Base-by-base conservation (phyloP, 140 eudicot species). In the Oenanthe javanica region DNA sequence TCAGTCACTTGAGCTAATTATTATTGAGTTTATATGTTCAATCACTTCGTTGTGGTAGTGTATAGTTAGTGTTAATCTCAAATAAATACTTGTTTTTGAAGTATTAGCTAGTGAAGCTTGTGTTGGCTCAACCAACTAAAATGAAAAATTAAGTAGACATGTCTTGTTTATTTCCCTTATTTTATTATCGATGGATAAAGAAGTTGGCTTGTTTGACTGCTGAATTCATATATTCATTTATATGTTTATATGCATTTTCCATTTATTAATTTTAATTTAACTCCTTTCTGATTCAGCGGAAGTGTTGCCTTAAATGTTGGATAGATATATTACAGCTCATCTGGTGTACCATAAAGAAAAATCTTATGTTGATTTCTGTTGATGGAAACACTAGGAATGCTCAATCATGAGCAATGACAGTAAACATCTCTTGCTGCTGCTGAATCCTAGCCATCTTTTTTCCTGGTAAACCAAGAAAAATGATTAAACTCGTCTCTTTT, bases 271-370 rank as follows among this genome's bases (percentile, higher is more conserved):
- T 40, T 16, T 16, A 31, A 69, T 38, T 72, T 72, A 8, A 18
- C 25, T 43, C 31, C 21, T 45, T 48, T n/a, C 61, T 1, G 61
- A 14, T 74, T 74, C 38, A 74, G 11, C 59, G 9, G 78, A 74
- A 74, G 59, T 74, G 50, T 74, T 74, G 42, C 61, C 9, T 74
- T 75, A 31, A 75, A 48, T 48, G 25, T 75, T 48, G 46, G 79
- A 23, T 75, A 14, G 21, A 75, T 14, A 9, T 73, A 73, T 73
- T 0, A 10, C 38, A 73, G 55, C 19, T 73, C 57, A 48, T 47
- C 78, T n/a, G 42, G 78, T 72, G 15, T 21, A 73, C 31, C 78
- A n/a, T 46, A 21, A 10, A 72, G 76, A 38, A 8, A 23, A 49
- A 45, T 21, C 31, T 19, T 42, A 3, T 75, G 63, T 13, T 49